Base-by-base conservation (phyloP, 257 asterid species). In the Solanum verrucosum region DNA sequence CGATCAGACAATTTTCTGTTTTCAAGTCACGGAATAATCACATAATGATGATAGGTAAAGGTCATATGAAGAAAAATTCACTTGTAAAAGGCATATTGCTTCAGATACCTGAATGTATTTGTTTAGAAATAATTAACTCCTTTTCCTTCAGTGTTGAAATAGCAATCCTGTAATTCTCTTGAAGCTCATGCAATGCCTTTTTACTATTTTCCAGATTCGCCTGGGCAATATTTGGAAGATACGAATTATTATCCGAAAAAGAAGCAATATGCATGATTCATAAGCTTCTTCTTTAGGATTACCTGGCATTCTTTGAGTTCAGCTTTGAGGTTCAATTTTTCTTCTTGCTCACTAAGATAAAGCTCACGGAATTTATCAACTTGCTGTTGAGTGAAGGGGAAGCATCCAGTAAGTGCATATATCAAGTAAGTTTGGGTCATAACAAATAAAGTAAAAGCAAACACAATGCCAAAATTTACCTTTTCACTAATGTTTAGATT, bases 291-390 rank as follows among this genome's bases (percentile, higher is more conserved):
- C 42, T 7, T 60, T 33, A 85, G 42, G 81, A 87, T 75, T 91
- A 96, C 98, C 98, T 93, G 93, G 90, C 98, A 92, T 84, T 92
- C 95, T 91, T 91, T 91, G 89, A 95, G 95, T 88, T 96, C 96
- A 87, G 92, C 90, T 87, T 93, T 89, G 34, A 94, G 87, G 79
- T 90, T 87, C 88, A 93, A 85, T 88, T 94, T 96, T 91, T 92
- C 95, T 90, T 96, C 95, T 91, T 94, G 98, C 90, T 96, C 98
- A 35, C 77, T 79, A 67, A 86, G 94, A 93, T 95, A 95, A 86
- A 95, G 94, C 90, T 95, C 96, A 23, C 93, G 95, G 85, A 88
- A 94, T 87, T 93, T 92, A 67, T 90, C 89, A 75, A 88, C 87
- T 93, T 94, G 90, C 98, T 95, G 94, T 33, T 71, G 67, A 70